These are phyloP conservation scores for Globisporangium recalcitrans DNA, from an alignment of 352 stramenopile species.

Conservation along the genomic window DNA sequence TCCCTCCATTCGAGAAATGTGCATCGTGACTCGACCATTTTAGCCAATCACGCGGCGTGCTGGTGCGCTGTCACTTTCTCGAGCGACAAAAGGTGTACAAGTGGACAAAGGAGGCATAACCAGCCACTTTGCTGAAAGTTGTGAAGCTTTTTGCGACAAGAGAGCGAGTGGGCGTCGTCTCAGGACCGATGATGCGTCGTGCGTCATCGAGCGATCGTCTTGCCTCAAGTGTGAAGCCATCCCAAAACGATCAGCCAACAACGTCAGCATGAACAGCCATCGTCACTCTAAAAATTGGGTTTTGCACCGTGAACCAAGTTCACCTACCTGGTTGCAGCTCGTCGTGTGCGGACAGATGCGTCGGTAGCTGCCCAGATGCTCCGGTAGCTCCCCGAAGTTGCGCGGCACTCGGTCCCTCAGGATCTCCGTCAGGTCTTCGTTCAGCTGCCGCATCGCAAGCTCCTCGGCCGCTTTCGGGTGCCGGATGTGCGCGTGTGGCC, in stretches of 20 bases:
- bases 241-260: too few relatives aligned
- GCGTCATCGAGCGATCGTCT: too few relatives aligned
- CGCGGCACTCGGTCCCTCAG: slow-evolving; percentile 45
- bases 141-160: too few relatives aligned
- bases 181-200: too few relatives aligned
- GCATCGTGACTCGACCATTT: neutral
- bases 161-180: neutral
- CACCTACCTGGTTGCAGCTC: slow-evolving; percentile 60
- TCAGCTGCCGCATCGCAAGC: slow-evolving; percentile 38
- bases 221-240: too few relatives aligned
- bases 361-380: slow-evolving; percentile 54
- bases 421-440: slow-evolving; percentile 71
- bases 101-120: neutral
- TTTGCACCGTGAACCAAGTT: neutral
- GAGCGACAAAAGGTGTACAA: neutral
- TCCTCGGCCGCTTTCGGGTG: slow-evolving; percentile 54
- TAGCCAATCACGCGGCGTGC: neutral
- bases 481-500: slow-evolving; percentile 46
- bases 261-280: neutral
- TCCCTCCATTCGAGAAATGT: neutral
- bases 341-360: slow-evolving; percentile 54
- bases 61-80: neutral
- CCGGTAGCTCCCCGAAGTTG: slow-evolving; percentile 57
- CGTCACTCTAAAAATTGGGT: neutral
- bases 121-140: neutral